These are phyloP conservation scores for Botryotinia calthae DNA, from an alignment of 2,329 filamentous ascomycete genomes.

Conservation along the genomic window DNA sequence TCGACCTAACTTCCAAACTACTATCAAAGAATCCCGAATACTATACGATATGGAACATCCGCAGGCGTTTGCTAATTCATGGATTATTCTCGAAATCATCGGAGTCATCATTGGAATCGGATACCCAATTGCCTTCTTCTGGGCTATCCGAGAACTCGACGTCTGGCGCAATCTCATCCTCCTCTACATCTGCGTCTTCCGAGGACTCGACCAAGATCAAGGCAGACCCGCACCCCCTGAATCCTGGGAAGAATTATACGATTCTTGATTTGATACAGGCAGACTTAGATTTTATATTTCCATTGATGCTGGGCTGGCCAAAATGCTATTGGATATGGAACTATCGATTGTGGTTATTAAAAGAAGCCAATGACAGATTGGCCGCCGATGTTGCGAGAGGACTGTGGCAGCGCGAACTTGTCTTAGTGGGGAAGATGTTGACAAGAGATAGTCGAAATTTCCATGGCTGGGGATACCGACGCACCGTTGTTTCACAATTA, in stretches of 20 bases:
- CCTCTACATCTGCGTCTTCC: slow-evolving; percentile 55
- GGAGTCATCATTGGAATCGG: slow-evolving; percentile 53
- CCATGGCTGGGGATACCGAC: slow-evolving; percentile 92
- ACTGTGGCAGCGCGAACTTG: slow-evolving; percentile 84
- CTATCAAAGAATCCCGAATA: slow-evolving; percentile 80
- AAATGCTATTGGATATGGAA: slow-evolving; percentile 99
- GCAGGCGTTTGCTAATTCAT: slow-evolving; percentile 67
- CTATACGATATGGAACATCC: slow-evolving; percentile 88
- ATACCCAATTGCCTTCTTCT: slow-evolving; percentile 53
- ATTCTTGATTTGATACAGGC: slow-evolving; percentile 58
- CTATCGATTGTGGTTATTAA: slow-evolving; percentile 81
- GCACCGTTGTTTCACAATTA: slow-evolving; percentile 72
- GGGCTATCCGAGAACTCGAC: slow-evolving; percentile 55
- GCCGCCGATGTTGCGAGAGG: slow-evolving; percentile 53
- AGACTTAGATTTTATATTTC: slow-evolving; percentile 80
- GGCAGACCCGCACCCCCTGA: slow-evolving; percentile 47
- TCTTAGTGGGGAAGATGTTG: slow-evolving; percentile 83
- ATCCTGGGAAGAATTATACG: slow-evolving; percentile 51
- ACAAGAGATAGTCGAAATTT: slow-evolving; percentile 85
- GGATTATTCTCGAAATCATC: slow-evolving; percentile 53
- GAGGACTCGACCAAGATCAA: slow-evolving; percentile 51
- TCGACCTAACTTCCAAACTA: slow-evolving; percentile 69
- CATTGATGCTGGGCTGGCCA: slow-evolving; percentile 78
- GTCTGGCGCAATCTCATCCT: slow-evolving; percentile 60
- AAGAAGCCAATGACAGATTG: slow-evolving; percentile 66